Percentiles rank a stretch among this genome's conserved stretches.
Conservation (phyloP, 257 asterid genomes). For the Nemophila menziesii region DNA sequence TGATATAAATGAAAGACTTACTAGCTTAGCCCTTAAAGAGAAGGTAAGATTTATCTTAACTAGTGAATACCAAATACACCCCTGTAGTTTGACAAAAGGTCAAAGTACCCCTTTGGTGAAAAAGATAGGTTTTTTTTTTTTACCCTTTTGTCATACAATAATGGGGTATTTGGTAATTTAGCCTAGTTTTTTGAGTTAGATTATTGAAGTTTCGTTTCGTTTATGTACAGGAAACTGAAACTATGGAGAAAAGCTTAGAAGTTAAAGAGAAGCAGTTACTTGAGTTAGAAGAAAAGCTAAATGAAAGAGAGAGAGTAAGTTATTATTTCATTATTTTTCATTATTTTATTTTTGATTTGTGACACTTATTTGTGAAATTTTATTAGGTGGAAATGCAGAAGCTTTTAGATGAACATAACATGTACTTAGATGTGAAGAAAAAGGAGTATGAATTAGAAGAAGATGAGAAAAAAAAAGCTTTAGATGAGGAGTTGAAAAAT, state of each 20-base stretch:
- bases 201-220: slow-evolving; percentile 9
- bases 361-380: slow-evolving; percentile 10
- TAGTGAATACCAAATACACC: no score
- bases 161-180: no score
- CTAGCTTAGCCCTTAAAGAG: slow-evolving; percentile 49
- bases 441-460: slow-evolving; percentile 65
- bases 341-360: not conserved
- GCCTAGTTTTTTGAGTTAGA: not conserved
- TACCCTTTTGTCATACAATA: no score
- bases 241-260: slow-evolving; percentile 39
- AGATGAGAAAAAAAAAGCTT: slow-evolving; percentile 54
- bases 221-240: slow-evolving; percentile 69
- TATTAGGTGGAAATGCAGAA: slow-evolving; percentile 77
- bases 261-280: slow-evolving; percentile 55
- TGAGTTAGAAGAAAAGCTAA: slow-evolving; percentile 66
- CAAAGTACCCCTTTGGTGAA: no score
- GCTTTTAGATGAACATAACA: slow-evolving; percentile 71
- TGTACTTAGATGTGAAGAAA: slow-evolving; percentile 48
- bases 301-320: slow-evolving; percentile 63
- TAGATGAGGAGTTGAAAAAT: slow-evolving; percentile 54
- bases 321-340: not conserved
- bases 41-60: slow-evolving; percentile 31
- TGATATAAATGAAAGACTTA: slow-evolving; percentile 48
- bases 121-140: no score
- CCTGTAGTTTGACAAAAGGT: no score